Base-by-base conservation (phyloP, 139 green algal species). In the Chlamydomonas sphaeroides region DNA sequence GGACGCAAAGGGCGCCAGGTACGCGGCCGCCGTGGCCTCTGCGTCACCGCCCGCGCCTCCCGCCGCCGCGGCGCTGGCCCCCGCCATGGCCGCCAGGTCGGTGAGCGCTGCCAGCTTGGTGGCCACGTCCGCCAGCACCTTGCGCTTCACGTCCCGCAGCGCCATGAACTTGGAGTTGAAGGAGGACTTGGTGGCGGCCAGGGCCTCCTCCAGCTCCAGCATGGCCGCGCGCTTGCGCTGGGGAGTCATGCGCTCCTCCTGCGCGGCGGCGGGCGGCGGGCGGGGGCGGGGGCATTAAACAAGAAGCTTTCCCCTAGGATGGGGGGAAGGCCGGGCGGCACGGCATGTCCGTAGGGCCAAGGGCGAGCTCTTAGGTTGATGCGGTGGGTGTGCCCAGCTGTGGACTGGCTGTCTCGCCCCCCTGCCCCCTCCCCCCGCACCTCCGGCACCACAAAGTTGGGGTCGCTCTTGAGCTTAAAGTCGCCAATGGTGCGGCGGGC, bases 401-500 rank as follows among this genome's bases (percentile, higher is more conserved):
- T n/a, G n/a, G n/a, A n/a, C n/a, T n/a, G n/a, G n/a, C n/a, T n/a
- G n/a, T n/a, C n/a, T n/a, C n/a, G n/a, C n/a, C n/a, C n/a, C n/a
- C n/a, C n/a, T n/a, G n/a, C n/a, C n/a, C n/a, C n/a, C n/a, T n/a
- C n/a, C n/a, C 3, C 23, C 0, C 81, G 25, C 28, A 93, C 92
- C 86, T 92, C 88, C 23, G 90, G 90, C 25, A 92, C 86, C 25
- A 96, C 86, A 63, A 93, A 97, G 42, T 90, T 88, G 3, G 88
- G 89, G 59, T 96, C 93, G n/a, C 68, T 89, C 83, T 97, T 97
- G 45, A 98, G 93, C 80, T 96, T 96, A 88, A 93, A 96, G 79
- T 97, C 93, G 8, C 93, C 93, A 49, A 96, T 93, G 65, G 86
- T 96, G 26, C 72, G 71, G 41, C 89, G 79, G 25, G 93, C 94